Evolutionary conservation across 257 asterid species (phyloP).

Genomic region (Pogostemon cablin): DNA sequence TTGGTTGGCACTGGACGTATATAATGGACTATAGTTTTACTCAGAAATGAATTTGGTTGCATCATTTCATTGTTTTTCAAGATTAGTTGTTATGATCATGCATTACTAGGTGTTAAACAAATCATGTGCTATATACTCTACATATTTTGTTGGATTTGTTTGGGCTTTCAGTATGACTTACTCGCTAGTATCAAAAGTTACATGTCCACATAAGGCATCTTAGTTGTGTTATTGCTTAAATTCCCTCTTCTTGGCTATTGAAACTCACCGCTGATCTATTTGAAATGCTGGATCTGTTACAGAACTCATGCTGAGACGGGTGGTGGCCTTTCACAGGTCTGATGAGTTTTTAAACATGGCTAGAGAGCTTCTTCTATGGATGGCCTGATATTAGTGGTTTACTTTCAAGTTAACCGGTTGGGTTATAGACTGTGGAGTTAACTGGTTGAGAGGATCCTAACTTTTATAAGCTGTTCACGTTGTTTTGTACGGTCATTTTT

Average conservation of each 20-base stretch:
- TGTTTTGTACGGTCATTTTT: background rate
- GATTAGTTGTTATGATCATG: background rate
- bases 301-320: conserved; percentile 82
- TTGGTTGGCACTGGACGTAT: background rate
- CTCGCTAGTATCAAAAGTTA: background rate
- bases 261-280: conserved; percentile 16
- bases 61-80: conserved; percentile 4
- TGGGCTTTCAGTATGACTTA: background rate
- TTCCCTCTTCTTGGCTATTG: background rate
- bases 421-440: conserved; percentile 1
- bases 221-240: background rate
- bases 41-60: background rate
- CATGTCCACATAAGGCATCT: background rate
- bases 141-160: background rate
- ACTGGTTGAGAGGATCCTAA: background rate
- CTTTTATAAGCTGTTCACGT: background rate
- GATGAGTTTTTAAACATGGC: conserved; percentile 36
- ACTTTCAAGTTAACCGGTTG: background rate
- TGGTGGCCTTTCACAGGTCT: conserved; percentile 79
- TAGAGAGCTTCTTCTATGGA: conserved; percentile 23
- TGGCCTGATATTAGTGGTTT: conserved; percentile 11
- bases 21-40: background rate
- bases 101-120: background rate
- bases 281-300: conserved; percentile 37
- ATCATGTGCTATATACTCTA: background rate